Base-by-base conservation (phyloP, 2,329 filamentous ascomycete species). In the Fonsecaea pedrosoi region DNA sequence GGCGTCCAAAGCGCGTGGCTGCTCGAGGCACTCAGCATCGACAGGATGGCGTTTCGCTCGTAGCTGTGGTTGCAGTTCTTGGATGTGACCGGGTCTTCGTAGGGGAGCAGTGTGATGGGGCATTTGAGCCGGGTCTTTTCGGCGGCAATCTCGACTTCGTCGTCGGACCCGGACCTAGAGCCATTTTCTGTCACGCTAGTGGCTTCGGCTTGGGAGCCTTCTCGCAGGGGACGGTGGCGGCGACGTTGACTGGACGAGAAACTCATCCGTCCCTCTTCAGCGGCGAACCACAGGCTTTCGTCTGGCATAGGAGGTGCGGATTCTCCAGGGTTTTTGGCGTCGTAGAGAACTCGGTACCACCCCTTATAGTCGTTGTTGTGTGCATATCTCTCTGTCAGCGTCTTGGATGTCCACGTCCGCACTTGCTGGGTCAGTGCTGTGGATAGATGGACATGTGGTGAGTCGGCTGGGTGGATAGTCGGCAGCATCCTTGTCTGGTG, bases 341-440 rank as follows among this genome's bases (percentile, higher is more conserved):
- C 86, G 74, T 90, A 87, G 2, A 89, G 80, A n/a, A 85, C 77
- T 8, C 81, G 79, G 74, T 87, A 86, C 80, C 90, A 91, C 25
- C 81, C 81, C 56, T 82, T 79, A 76, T 91, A 91, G 60, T 82
- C 79, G 70, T 89, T 86, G 73, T 90, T 82, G 8, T 81, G 78
- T 4, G 85, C 81, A 74, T 91, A 91, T 64, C 85, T 79, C 15
- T 67, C 67, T 9, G 68, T 72, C 37, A 71, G 57, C 30, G 66
- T 65, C 70, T 77, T 78, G 59, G 54, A 63, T 25, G 42, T 59
- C 70, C 62, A 70, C 55, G 18, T 9, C 38, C 62, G 60, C 21
- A 21, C 53, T 60, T 38, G 78, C 0, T 73, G 74, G 0, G 64
- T 69, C 32, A 79, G 71, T 4, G 75, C 77, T 7, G 65, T 62